A percentile compares a stretch with the other conserved stretches of the same genome.
These are phyloP conservation scores for Alternaria sp. DNA, from an alignment of 2,329 filamentous ascomycete genomes.

Conservation along the genomic window DNA sequence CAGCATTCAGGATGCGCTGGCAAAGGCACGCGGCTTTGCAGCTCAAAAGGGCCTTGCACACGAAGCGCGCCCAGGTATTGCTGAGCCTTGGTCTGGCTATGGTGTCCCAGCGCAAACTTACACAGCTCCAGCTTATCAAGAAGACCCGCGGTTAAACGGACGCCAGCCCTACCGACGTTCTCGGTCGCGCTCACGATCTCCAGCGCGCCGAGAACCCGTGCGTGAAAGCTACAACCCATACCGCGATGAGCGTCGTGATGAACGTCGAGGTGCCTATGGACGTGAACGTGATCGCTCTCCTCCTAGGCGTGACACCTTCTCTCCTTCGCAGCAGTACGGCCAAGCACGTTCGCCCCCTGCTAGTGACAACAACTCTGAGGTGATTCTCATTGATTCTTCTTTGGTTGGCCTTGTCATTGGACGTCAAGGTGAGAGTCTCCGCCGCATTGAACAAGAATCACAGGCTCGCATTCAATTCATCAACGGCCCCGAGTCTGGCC, in stretches of 20 bases:
- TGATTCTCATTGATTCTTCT: conserved; percentile 84
- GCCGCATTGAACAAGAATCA: conserved; percentile 83
- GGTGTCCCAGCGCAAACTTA: conserved; percentile 44
- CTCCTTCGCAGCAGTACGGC: conserved; percentile 63
- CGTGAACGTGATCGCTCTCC: conserved; percentile 78
- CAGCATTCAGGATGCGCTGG: conserved; percentile 83
- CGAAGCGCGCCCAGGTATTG: conserved; percentile 54
- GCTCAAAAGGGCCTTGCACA: conserved; percentile 76
- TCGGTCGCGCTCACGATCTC: conserved; percentile 70
- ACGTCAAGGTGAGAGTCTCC: conserved; percentile 85
- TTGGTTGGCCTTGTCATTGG: conserved; percentile 91
- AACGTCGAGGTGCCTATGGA: conserved; percentile 66
- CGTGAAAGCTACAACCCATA: conserved; percentile 83
- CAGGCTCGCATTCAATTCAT: conserved; percentile 88
- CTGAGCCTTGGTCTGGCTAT: conserved; percentile 55
- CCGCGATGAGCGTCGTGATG: conserved; percentile 81
- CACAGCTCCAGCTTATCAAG: conserved; percentile 50
- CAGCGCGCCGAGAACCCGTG: conserved; percentile 71
- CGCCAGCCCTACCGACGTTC: conserved; percentile 69
- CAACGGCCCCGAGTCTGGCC: conserved; percentile 75
- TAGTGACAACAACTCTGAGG: conserved; percentile 79
- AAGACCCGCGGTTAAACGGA: conserved; percentile 60
- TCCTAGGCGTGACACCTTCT: conserved; percentile 67
- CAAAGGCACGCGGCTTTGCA: conserved; percentile 82
- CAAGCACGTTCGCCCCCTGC: conserved; percentile 67